phyloP scores from a whole-genome alignment of 805 yeast species.

The Metschnikowia rubicola region DNA sequence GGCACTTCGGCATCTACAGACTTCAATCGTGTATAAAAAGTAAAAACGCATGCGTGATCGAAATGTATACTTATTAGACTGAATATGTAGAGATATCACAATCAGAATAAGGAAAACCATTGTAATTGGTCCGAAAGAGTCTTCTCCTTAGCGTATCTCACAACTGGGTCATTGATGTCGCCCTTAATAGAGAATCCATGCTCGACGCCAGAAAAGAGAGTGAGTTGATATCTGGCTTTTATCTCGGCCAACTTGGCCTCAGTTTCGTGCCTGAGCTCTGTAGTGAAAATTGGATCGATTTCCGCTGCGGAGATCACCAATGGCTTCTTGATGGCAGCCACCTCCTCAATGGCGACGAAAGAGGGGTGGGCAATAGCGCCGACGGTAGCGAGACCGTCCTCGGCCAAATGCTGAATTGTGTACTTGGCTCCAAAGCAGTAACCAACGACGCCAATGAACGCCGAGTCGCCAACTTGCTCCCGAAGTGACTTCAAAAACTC shows the following conservation, averaged over 20 bases:
- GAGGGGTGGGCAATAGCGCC: conserved; percentile 88
- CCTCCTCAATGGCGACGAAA: conserved; percentile 60
- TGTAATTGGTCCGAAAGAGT: conserved; percentile 46
- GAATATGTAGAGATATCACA: not conserved
- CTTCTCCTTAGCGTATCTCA: conserved; percentile 66
- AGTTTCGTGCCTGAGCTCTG: conserved; percentile 59
- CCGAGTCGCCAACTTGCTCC: conserved; percentile 38
- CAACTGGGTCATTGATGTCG: conserved; percentile 51
- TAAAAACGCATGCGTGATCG: not conserved
- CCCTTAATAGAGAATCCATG: conserved; percentile 88
- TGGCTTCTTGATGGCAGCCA: conserved; percentile 59
- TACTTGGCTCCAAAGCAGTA: conserved; percentile 84
- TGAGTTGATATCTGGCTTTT: conserved; percentile 55
- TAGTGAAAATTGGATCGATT: conserved; percentile 58
- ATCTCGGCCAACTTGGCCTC: conserved; percentile 51
- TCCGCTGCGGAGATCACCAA: conserved; percentile 74
- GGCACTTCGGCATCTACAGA: no score
- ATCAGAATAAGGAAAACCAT: conserved; percentile 12
- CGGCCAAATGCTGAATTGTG: conserved; percentile 49
- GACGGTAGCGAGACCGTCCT: conserved; percentile 45
- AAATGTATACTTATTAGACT: not conserved
- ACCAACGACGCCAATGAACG: conserved; percentile 59
- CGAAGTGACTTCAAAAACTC: conserved; percentile 45
- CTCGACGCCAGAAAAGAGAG: conserved; percentile 55
- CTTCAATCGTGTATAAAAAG: no score